Evolutionary conservation across 2,329 filamentous ascomycete species (phyloP), one percentile per base, ranked within the genome.

Genomic region (Lomentospora prolificans): DNA sequence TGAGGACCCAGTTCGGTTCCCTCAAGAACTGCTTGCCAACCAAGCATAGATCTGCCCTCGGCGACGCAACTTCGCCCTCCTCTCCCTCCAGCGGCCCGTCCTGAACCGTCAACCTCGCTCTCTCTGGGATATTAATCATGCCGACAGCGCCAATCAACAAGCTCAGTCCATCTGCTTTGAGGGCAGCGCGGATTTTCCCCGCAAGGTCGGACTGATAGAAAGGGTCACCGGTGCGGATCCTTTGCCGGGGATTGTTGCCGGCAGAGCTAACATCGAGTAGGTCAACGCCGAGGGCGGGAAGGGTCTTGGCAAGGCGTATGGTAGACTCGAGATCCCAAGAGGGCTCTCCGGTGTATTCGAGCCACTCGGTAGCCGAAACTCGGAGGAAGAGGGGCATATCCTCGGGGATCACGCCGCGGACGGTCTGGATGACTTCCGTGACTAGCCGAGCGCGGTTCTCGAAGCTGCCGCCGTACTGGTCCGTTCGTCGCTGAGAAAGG

Each of bases 251-350:
- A 65, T 83, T 79, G 66, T 88, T 87, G 39, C 88, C 91, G 31
- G 84, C 89, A 1, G 84, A 85, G 62, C 85, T 90, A 57, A 95
- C 82, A 67, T 96, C 91, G 28, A 96, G 76, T 14, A 95, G 73
- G 66, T 96, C 91, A 46, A 96, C 79, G 28, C 91, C 91, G 10
- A 78, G 74, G 0, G 78, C 80, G 0, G 88, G 86, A 1, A 96
- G 78, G 8, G 86, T 72, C 65, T 80, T 78, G 12, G 89, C 87
- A n/a, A 70, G 62, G 19, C 59, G 61, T 56, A 68, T 68, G 55
- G 61, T 67, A 61, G 90, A 79, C 46, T 85, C 78, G n/a, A 85
- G 63, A 3, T 81, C 84, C 89, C 89, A 95, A 24, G 72, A 76
- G 5, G 72, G 70, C 60, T 71, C 61, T 52, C 63, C 67, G 4